Percentiles rank a stretch among this genome's conserved stretches.
These are phyloP conservation scores for Saitozyma sp. DNA, from an alignment of 768 basidiomycete species.

Conservation along the genomic window DNA sequence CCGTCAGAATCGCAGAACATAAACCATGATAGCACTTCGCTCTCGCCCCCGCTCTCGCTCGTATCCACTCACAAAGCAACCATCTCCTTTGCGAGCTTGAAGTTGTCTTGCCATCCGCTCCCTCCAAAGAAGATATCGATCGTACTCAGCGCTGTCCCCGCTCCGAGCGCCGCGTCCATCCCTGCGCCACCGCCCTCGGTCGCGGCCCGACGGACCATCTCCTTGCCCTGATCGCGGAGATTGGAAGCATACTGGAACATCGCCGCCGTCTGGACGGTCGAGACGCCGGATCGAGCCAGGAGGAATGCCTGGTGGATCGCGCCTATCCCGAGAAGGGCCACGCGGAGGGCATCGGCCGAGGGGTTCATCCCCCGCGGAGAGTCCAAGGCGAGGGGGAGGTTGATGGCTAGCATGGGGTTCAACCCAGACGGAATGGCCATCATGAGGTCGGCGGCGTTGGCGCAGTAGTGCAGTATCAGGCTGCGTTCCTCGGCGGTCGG, in stretches of 20 bases:
- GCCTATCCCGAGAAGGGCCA: constrained; percentile 54
- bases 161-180: constrained; percentile 42
- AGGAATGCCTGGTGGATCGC: constrained; percentile 57
- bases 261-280: constrained; percentile 35
- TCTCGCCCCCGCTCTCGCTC: no score
- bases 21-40: background rate
- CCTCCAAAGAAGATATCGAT: constrained; percentile 57
- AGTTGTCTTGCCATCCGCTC: constrained; percentile 54
- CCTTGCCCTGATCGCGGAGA: constrained; percentile 53
- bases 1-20: background rate
- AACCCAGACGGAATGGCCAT: constrained; percentile 56
- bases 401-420: constrained; percentile 57
- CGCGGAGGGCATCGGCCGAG: constrained; percentile 55
- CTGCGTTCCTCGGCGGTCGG: constrained; percentile 48
- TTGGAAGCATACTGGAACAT: constrained; percentile 54
- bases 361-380: constrained; percentile 52
- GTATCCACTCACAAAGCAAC: constrained; percentile 52
- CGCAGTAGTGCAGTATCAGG: constrained; percentile 54
- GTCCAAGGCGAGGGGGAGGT: constrained; percentile 56
- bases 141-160: constrained; percentile 38
- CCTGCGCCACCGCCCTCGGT: constrained; percentile 43
- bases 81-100: constrained; percentile 54
- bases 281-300: constrained; percentile 49
- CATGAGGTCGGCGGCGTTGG: constrained; percentile 58
- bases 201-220: constrained; percentile 51